Percentiles rank a stretch among this genome's conserved stretches.
These are phyloP conservation scores for Lactifluus piperatus DNA, from an alignment of 768 basidiomycete species.

Conservation along the genomic window DNA sequence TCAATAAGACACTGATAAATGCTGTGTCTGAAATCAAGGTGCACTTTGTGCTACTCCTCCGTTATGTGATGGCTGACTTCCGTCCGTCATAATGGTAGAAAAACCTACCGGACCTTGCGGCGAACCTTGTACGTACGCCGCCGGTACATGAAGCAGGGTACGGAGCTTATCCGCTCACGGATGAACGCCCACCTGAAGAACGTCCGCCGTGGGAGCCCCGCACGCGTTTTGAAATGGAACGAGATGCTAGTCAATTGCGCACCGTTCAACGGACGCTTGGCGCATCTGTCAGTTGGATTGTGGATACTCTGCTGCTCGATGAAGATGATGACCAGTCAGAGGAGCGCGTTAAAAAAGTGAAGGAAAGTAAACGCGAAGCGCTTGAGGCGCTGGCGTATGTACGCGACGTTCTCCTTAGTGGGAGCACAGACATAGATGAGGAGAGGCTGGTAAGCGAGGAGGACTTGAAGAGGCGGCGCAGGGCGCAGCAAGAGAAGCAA, in stretches of 20 bases:
- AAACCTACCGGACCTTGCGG: conserved; percentile 79
- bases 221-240: conserved; percentile 61
- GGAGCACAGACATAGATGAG: conserved; percentile 49
- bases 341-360: conserved; percentile 36
- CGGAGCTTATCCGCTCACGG: conserved; percentile 52
- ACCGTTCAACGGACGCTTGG: conserved; percentile 57
- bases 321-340: conserved; percentile 34
- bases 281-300: conserved; percentile 63
- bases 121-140: conserved; percentile 53
- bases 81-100: conserved; percentile 1
- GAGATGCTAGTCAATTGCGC: conserved; percentile 46
- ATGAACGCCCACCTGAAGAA: conserved; percentile 49
- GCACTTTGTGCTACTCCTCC: conserved; percentile 20
- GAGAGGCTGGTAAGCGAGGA: conserved; percentile 54
- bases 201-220: conserved; percentile 62
- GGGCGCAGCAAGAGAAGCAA: conserved; percentile 21
- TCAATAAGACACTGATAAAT: conserved; percentile 74
- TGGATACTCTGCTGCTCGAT: conserved; percentile 59
- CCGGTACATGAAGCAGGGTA: conserved; percentile 32
- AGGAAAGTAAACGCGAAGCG: conserved; percentile 46
- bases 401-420: conserved; percentile 58
- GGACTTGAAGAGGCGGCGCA: conserved; percentile 34
- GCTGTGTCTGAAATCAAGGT: conserved; percentile 75
- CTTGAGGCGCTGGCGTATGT: conserved; percentile 72
- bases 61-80: conserved; percentile 11